These are phyloP conservation scores for Exophiala xenobiotica DNA, from an alignment of 2,329 filamentous ascomycete species.

Conservation along the genomic window DNA sequence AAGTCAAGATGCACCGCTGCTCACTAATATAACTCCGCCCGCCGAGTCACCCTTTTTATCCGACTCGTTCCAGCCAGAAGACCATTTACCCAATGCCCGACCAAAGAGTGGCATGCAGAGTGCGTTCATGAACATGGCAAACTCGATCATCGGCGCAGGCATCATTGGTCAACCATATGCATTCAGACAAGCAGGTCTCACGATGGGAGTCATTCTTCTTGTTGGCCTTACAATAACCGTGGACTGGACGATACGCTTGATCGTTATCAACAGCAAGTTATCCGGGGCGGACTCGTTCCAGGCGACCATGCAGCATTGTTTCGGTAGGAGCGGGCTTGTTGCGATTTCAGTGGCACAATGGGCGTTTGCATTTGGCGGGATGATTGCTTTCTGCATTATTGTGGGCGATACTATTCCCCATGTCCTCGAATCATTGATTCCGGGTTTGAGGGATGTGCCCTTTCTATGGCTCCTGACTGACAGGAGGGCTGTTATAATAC, in stretches of 20 bases:
- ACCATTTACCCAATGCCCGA: constrained; percentile 61
- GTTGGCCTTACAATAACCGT: constrained; percentile 77
- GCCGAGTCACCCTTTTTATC: constrained; percentile 66
- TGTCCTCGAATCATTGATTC: constrained; percentile 80
- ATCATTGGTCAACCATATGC: constrained; percentile 89
- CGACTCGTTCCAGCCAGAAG: constrained; percentile 56
- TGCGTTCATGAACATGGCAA: constrained; percentile 99
- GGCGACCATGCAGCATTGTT: constrained; percentile 93
- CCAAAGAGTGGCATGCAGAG: constrained; percentile 82
- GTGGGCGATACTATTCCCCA: constrained; percentile 95
- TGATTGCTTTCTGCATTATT: constrained; percentile 97
- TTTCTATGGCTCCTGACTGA: constrained; percentile 81
- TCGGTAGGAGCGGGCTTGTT: constrained; percentile 80
- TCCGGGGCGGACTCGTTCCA: constrained; percentile 93
- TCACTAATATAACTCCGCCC: constrained; percentile 81
- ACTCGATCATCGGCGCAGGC: constrained; percentile 84
- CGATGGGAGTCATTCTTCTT: constrained; percentile 76
- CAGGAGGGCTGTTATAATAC: constrained; percentile 77
- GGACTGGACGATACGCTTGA: constrained; percentile 97
- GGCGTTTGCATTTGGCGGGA: constrained; percentile 97
- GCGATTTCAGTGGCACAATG: constrained; percentile 92
- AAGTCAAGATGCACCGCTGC: constrained; percentile 63
- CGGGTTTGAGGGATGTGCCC: constrained; percentile 67
- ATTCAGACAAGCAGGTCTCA: constrained; percentile 85
- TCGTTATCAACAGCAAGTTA: constrained; percentile 96